Conservation (phyloP, 352 stramenopile species). For the Globisporangium paddicum region DNA sequence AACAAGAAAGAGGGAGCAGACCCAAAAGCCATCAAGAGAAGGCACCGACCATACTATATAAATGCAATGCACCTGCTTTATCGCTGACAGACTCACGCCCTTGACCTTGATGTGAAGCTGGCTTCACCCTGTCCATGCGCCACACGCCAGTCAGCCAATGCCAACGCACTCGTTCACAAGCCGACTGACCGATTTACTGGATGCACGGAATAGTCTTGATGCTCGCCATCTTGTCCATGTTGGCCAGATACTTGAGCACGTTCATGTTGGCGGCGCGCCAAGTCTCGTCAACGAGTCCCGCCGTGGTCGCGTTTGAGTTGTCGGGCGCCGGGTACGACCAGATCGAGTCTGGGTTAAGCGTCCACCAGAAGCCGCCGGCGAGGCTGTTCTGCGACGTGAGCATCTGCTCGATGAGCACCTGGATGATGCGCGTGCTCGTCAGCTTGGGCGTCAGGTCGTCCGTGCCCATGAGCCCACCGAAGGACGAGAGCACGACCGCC, state of each 20-base stretch:
- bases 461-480: conserved; percentile 65
- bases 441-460: conserved; percentile 50
- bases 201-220: conserved; percentile 68
- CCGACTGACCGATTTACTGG: conserved; percentile 11
- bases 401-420: conserved; percentile 65
- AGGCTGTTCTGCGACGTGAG: conserved; percentile 39
- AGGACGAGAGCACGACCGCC: conserved; percentile 75
- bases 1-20: not conserved
- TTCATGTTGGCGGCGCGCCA: conserved; percentile 74
- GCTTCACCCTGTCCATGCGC: not conserved
- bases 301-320: conserved; percentile 36
- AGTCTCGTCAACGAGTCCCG: conserved; percentile 65
- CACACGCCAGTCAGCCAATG: not conserved
- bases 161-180: not conserved
- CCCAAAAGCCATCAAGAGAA: not conserved
- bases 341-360: conserved; percentile 71
- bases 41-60: conserved; percentile 7
- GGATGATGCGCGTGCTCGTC: conserved; percentile 69
- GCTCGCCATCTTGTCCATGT: conserved; percentile 65
- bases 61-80: conserved; percentile 4
- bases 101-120: not conserved
- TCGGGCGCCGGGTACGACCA: conserved; percentile 79
- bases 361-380: conserved; percentile 77
- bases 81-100: not conserved
- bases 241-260: conserved; percentile 45